Conservation (phyloP, 164 flowering plant genomes). For the Annona squamosa region DNA sequence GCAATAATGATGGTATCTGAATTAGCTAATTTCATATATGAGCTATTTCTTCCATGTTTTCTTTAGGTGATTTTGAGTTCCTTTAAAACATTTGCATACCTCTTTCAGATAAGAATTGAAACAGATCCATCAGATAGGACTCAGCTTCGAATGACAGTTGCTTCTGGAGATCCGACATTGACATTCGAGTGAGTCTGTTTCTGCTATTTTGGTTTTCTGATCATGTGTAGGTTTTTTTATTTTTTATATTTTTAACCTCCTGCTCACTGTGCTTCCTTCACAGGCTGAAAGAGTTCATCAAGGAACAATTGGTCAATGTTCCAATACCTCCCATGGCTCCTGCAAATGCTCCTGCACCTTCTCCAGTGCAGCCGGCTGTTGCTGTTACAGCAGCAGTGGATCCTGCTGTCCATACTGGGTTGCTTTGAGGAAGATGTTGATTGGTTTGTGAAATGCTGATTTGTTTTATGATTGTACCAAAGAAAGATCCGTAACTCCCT, state of each 20-base stretch:
- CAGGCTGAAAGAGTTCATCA: constrained; percentile 95
- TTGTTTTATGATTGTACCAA: constrained; percentile 34
- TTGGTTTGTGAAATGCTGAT: constrained; percentile 26
- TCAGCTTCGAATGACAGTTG: constrained; percentile 92
- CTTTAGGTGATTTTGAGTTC: too few relatives aligned
- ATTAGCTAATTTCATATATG: too few relatives aligned
- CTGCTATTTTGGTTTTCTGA: background rate
- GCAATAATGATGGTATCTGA: too few relatives aligned
- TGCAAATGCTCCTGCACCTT: constrained; percentile 34
- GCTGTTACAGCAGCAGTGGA: constrained; percentile 39
- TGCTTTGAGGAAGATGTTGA: constrained; percentile 39
- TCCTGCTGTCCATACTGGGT: constrained; percentile 92
- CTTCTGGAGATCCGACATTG: constrained; percentile 78
- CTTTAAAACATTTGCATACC: constrained; percentile 6
- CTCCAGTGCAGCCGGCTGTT: constrained; percentile 33
- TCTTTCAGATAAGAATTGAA: constrained; percentile 72
- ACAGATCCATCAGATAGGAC: constrained; percentile 99
- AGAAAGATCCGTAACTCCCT: constrained; percentile 26
- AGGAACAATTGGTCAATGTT: constrained; percentile 72
- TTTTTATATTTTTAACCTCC: background rate
- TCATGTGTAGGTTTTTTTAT: background rate
- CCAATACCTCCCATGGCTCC: constrained; percentile 34
- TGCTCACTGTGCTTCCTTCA: constrained; percentile 9
- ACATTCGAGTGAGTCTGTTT: constrained; percentile 69
- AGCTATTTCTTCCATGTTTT: too few relatives aligned